phyloP scores from a whole-genome alignment of 2,329 filamentous ascomycete species.

The Clarireedia monteithiana region DNA sequence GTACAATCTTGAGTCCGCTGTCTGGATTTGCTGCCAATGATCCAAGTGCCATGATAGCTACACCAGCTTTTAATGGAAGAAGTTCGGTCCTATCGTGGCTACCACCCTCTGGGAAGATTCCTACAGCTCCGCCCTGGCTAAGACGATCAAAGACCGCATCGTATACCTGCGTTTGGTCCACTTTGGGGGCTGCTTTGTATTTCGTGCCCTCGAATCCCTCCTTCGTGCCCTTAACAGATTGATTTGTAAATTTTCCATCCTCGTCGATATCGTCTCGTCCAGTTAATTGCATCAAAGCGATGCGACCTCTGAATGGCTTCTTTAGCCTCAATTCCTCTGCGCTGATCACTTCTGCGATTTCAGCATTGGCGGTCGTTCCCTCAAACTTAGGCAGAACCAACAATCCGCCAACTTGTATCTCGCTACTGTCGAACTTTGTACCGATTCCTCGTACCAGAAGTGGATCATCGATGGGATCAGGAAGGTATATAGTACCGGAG shows the following conservation, averaged over 20 bases:
- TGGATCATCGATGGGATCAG: conserved; percentile 79
- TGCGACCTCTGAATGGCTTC: conserved; percentile 72
- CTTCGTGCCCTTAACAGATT: conserved; percentile 11
- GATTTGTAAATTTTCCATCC: conserved; percentile 36
- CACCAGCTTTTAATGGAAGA: conserved; percentile 83
- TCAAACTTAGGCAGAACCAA: conserved; percentile 81
- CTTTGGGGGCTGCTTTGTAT: conserved; percentile 84
- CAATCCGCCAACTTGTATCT: conserved; percentile 72
- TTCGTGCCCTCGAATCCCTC: conserved; percentile 64
- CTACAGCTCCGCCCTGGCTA: conserved; percentile 76
- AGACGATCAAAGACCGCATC: conserved; percentile 83
- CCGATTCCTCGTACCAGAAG: conserved; percentile 51
- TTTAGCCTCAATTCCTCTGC: conserved; percentile 79
- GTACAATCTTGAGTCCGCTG: conserved; percentile 88
- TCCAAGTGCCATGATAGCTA: conserved; percentile 95
- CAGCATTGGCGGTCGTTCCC: conserved; percentile 67
- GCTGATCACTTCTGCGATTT: conserved; percentile 74
- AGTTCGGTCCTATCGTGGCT: conserved; percentile 92
- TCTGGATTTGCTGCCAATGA: conserved; percentile 69
- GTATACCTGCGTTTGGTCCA: conserved; percentile 89
- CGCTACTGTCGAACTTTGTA: conserved; percentile 68
- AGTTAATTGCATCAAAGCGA: conserved; percentile 73
- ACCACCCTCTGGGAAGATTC: conserved; percentile 94
- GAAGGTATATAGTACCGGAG: conserved; percentile 75
- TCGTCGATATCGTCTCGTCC: conserved; percentile 66